Evolutionary conservation across 2,329 filamentous ascomycete species (phyloP).

Genomic region (Sporothrix humicola): DNA sequence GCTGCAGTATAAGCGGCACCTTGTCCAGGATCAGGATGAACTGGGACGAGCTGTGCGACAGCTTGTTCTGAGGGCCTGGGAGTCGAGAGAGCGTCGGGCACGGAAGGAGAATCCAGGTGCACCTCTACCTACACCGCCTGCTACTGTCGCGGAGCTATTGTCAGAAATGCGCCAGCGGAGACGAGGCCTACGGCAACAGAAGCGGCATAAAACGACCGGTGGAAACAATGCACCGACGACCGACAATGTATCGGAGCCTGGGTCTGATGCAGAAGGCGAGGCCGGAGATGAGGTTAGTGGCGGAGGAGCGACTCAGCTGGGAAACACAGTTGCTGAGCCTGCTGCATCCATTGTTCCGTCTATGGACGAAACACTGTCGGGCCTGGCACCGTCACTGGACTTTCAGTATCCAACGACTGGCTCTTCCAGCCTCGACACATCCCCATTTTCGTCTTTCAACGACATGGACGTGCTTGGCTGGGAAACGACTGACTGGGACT

Average conservation of each 20-base stretch:
- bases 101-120: slow-evolving; percentile 7
- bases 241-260: background rate
- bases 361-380: background rate
- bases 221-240: too few species aligned
- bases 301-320: background rate
- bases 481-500: slow-evolving; percentile 35
- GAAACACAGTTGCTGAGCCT: background rate
- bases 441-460: slow-evolving; percentile 4
- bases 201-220: background rate
- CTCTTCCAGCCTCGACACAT: background rate
- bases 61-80: slow-evolving; percentile 39
- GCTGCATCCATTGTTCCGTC: background rate
- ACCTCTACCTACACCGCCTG: background rate
- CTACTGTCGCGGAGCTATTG: background rate
- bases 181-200: background rate
- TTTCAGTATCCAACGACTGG: background rate
- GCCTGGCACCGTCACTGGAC: background rate
- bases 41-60: slow-evolving; percentile 38
- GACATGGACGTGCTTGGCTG: slow-evolving; percentile 34
- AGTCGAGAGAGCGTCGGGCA: slow-evolving; percentile 37
- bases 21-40: slow-evolving; percentile 35
- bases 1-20: slow-evolving; percentile 35
- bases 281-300: background rate
- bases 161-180: background rate
- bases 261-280: background rate